Evolutionary conservation across 768 basidiomycete genomes (phyloP).

Genomic region (Boletus rubescentipes): DNA sequence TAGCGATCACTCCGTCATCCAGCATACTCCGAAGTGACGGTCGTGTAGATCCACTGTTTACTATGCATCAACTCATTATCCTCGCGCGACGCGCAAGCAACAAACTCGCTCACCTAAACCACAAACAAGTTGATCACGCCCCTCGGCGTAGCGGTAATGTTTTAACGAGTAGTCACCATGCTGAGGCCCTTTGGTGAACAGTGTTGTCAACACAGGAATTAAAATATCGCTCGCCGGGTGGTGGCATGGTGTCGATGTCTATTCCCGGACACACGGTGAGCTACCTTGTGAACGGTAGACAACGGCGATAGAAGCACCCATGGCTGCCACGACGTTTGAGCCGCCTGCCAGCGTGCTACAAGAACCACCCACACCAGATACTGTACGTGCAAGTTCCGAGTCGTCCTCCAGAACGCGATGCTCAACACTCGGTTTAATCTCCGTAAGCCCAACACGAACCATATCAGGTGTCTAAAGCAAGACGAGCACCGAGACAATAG

Average conservation of each 20-base stretch:
- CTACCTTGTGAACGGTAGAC: neutral
- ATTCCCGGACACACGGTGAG: neutral
- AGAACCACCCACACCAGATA: neutral
- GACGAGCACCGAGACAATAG: neutral
- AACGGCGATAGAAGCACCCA: neutral
- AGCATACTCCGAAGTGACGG: too few relatives aligned
- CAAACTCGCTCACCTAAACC: neutral
- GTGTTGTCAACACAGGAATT: neutral
- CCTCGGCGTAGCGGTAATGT: neutral
- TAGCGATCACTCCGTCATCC: neutral
- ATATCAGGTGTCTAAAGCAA: neutral
- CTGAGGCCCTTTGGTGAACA: neutral
- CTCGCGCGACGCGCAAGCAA: neutral
- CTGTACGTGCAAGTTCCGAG: neutral
- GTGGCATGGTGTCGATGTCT: too few relatives aligned
- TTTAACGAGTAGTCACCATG: too few relatives aligned
- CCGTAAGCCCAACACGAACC: neutral
- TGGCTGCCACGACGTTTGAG: too few relatives aligned
- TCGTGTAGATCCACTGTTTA: too few relatives aligned
- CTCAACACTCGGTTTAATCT: neutral
- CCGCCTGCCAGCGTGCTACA: neutral
- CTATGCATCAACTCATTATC: neutral
- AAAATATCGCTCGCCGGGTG: too few relatives aligned
- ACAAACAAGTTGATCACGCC: neutral
- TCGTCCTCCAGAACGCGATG: neutral